phyloP scores from a whole-genome alignment of 768 basidiomycete genomes.

The Pisolithus microcarpus region DNA sequence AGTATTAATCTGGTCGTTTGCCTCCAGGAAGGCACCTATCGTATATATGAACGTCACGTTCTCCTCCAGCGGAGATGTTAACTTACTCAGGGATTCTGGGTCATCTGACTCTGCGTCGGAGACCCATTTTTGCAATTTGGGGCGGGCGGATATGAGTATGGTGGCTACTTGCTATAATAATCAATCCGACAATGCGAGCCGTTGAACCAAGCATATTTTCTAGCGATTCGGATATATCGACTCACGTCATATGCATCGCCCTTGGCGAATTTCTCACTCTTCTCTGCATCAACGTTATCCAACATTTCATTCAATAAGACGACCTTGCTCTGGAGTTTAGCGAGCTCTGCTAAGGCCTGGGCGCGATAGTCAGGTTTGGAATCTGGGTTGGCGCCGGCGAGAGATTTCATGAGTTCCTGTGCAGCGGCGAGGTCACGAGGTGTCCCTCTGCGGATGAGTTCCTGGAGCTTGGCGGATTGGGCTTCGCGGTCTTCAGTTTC shows the following conservation, averaged over 20 bases:
- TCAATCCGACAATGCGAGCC: too few relatives aligned
- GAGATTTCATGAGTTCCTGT: constrained; percentile 93
- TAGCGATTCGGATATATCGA: constrained; percentile 4
- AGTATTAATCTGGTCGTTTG: constrained; percentile 96
- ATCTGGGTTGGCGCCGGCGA: constrained; percentile 93
- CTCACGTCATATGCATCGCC: constrained; percentile 92
- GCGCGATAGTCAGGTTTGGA: constrained; percentile 89
- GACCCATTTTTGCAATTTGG: constrained; percentile 97
- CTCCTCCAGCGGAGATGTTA: neutral
- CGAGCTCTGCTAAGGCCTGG: constrained; percentile 84
- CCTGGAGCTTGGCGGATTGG: constrained; percentile 96
- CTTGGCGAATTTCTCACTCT: constrained; percentile 71
- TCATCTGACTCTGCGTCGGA: constrained; percentile 87
- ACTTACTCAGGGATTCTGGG: constrained; percentile 79
- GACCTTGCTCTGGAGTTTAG: constrained; percentile 92
- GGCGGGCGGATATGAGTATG: constrained; percentile 73
- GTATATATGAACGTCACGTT: neutral
- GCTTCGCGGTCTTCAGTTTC: constrained; percentile 94
- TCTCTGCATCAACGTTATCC: constrained; percentile 72
- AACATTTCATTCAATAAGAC: constrained; percentile 96
- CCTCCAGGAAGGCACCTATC: constrained; percentile 87
- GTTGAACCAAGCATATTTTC: too few relatives aligned
- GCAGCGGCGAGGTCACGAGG: constrained; percentile 92
- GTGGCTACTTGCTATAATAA: constrained; percentile 74
- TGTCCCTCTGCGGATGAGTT: constrained; percentile 91